Evolutionary conservation across 1,284 basidiomycete genomes (phyloP).

Genomic region (Anthracocystis walkeri): DNA sequence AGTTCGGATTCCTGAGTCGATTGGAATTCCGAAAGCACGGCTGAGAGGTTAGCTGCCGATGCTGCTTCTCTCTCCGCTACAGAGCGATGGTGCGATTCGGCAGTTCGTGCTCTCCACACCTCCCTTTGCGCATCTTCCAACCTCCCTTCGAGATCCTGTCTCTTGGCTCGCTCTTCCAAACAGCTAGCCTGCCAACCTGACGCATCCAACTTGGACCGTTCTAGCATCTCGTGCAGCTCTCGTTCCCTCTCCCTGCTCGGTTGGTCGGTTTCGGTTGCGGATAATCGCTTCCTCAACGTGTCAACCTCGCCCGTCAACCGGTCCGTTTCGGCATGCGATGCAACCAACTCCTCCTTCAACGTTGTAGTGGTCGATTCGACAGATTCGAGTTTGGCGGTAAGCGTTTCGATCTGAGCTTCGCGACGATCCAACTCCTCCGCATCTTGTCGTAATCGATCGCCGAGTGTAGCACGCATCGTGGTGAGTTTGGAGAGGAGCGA

Average conservation of each 20-base stretch:
- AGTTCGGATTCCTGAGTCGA: constrained; percentile 75
- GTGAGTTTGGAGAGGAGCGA: constrained; percentile 88
- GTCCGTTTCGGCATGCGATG: constrained; percentile 49
- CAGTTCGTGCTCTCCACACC: constrained; percentile 68
- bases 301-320: constrained; percentile 50
- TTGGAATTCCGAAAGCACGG: constrained; percentile 95
- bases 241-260: constrained; percentile 20
- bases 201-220: constrained; percentile 54
- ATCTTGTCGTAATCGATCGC: constrained; percentile 94
- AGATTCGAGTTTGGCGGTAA: constrained; percentile 31
- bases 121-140: constrained; percentile 72
- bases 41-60: constrained; percentile 85
- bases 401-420: constrained; percentile 63
- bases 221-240: constrained; percentile 54
- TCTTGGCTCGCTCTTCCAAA: constrained; percentile 47
- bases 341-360: constrained; percentile 49
- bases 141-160: constrained; percentile 75
- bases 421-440: constrained; percentile 73
- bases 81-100: constrained; percentile 71
- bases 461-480: constrained; percentile 90
- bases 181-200: constrained; percentile 40
- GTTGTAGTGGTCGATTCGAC: constrained; percentile 9
- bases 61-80: constrained; percentile 80
- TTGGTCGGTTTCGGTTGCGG: constrained; percentile 1
- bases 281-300: constrained; percentile 21